These are phyloP conservation scores for Sporobolomyces pararoseus DNA, from an alignment of 768 basidiomycete genomes.

Conservation along the genomic window DNA sequence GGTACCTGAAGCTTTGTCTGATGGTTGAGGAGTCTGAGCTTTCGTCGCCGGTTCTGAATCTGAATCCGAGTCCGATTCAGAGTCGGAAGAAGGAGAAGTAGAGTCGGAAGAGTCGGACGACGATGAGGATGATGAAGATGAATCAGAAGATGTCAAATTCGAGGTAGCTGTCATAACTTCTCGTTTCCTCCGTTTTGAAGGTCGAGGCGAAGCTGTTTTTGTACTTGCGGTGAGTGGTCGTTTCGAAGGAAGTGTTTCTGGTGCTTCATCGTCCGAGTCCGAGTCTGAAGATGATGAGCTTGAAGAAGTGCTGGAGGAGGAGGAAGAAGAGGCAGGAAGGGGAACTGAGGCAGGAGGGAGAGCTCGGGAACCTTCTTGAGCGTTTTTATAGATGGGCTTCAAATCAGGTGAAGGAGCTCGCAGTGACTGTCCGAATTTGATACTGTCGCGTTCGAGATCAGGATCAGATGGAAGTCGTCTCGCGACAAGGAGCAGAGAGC, in stretches of 20 bases:
- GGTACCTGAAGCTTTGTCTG: neutral
- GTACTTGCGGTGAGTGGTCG: neutral
- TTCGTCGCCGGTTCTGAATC: neutral
- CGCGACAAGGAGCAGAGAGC: neutral
- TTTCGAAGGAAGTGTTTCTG: constrained; percentile 7
- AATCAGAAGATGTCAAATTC: neutral
- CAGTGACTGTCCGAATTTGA: constrained; percentile 4
- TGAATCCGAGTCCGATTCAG: neutral
- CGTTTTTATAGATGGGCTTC: neutral
- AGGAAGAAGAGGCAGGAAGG: constrained; percentile 6
- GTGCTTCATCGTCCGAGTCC: neutral
- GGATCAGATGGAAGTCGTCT: too few relatives aligned
- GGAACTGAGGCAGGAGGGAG: neutral
- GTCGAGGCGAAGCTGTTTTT: neutral
- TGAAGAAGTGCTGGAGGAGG: neutral
- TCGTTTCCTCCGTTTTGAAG: neutral
- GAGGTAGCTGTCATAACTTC: neutral
- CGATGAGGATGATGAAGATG: neutral
- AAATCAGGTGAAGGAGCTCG: neutral
- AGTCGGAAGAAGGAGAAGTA: neutral
- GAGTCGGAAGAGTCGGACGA: neutral
- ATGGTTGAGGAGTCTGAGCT: neutral
- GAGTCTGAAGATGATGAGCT: constrained; percentile 3
- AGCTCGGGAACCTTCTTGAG: neutral
- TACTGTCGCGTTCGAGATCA: neutral